Base-by-base conservation (phyloP, 495 filamentous ascomycete species). In the Penicillium cinerascens region DNA sequence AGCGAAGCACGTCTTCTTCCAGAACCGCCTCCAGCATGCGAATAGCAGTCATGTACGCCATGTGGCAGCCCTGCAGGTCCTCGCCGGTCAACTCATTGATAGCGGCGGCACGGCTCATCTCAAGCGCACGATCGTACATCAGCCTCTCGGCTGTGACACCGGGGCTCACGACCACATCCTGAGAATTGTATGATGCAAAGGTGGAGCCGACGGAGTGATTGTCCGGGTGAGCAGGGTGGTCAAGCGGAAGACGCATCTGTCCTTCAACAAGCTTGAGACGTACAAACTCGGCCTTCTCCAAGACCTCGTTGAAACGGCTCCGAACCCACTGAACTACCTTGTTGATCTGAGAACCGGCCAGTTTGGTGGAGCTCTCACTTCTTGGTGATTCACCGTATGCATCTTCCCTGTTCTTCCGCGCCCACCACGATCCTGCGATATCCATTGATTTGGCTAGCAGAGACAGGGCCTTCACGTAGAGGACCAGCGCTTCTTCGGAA, bases 61-160 rank as follows among this genome's bases (percentile, higher is more conserved):
- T 83, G 63, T 97, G 92, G 52, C 92, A 96, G 17, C 90, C 92
- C 1, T 73, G 69, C 2, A 98, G 77, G 74, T 98, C 92, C 50
- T 95, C 88, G 44, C 89, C 87, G 8, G 92, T 89, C 46, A 97
- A 85, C 71, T 98, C 93, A 59, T 92, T 96, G 63, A 97, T 92
- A 3, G 93, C 93, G 6, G 93, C 91, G 2, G 88, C 81, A 35
- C 91, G 84, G 58, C 90, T 96, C 93, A 98, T 96, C 67, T 98
- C 93, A 20, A 96, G 70, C 3, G 93, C 93, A 13, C 93, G 89
- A 56, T 98, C 95, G 59, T 96, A 98, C 95, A 98, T 98, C 42
- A 98, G 71, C 69, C 89, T 95, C 71, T 97, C 93, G 0, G 93
- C 93, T 18, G 91, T 96, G 37, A 97, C 83, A 6, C 92, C 92